Percentiles rank a stretch among this genome's conserved stretches.
phyloP scores from a whole-genome alignment of 2,329 filamentous ascomycete species.

The Clonostachys solani region DNA sequence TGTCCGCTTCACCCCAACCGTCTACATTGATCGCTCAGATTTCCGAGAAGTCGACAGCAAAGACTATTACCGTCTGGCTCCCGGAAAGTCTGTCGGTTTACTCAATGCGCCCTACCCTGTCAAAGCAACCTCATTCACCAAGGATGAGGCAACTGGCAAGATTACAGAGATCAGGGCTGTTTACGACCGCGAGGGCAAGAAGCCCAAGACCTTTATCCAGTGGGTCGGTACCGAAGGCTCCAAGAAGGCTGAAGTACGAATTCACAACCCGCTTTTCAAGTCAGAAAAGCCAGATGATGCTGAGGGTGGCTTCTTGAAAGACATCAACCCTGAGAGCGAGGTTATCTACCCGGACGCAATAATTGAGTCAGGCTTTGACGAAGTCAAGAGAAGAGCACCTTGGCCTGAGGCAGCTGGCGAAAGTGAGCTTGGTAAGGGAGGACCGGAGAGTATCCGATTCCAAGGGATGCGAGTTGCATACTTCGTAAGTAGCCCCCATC shows the following conservation, averaged over 20 bases:
- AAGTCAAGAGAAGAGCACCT: conserved; percentile 66
- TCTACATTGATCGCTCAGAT: conserved; percentile 81
- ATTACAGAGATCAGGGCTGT: conserved; percentile 55
- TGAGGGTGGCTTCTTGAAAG: conserved; percentile 72
- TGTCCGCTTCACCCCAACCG: conserved; percentile 60
- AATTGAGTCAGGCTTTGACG: conserved; percentile 74
- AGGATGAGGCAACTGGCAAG: conserved; percentile 54
- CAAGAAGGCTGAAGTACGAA: conserved; percentile 63
- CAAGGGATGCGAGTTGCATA: conserved; percentile 83
- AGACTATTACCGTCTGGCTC: conserved; percentile 71
- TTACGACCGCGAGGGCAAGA: conserved; percentile 64
- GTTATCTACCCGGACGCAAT: conserved; percentile 67
- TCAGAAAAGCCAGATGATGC: conserved; percentile 72
- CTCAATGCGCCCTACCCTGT: conserved; percentile 65
- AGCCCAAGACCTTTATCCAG: conserved; percentile 77
- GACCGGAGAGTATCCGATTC: conserved; percentile 73
- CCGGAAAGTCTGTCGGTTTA: conserved; percentile 67
- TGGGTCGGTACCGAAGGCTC: conserved; percentile 69
- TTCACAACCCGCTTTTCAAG: conserved; percentile 79
- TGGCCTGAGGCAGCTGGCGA: conserved; percentile 75
- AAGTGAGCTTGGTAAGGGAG: conserved; percentile 50
- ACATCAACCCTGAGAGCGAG: conserved; percentile 78
- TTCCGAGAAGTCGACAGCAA: conserved; percentile 66
- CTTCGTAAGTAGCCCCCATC: conserved; percentile 46
- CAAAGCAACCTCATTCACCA: conserved; percentile 60